Percentiles rank a stretch among this genome's conserved stretches.
These are phyloP conservation scores for Durusdinium trenchii DNA, from an alignment of 73 alveolate genomes.

Conservation along the genomic window DNA sequence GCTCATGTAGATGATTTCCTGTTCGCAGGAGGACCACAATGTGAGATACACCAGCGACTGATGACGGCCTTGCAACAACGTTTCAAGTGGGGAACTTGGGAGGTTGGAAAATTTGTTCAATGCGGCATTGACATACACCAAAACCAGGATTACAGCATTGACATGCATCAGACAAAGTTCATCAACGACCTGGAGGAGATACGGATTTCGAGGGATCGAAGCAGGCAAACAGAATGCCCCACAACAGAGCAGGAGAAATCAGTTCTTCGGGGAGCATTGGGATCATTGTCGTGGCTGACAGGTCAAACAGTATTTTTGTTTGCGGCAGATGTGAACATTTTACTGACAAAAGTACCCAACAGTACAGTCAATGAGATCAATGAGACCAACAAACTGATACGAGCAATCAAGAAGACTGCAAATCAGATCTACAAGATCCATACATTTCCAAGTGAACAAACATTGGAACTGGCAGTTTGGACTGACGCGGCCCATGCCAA, in stretches of 20 bases:
- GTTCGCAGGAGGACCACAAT: neutral
- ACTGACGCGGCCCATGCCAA: constrained; percentile 23
- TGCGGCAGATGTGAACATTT: constrained; percentile 4
- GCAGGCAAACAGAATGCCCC: neutral
- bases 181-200: neutral
- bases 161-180: neutral
- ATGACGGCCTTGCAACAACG: neutral
- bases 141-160: constrained; percentile 3
- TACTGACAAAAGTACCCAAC: neutral
- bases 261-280: neutral
- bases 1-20: constrained; percentile 12
- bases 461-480: neutral
- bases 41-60: neutral
- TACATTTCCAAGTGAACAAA: neutral
- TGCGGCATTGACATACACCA: constrained; percentile 3
- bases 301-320: constrained; percentile 2
- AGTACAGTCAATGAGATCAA: neutral
- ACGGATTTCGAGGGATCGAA: neutral
- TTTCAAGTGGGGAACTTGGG: constrained; percentile 36
- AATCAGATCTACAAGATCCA: neutral
- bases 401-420: neutral
- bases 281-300: neutral
- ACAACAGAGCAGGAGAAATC: neutral
- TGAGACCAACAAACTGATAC: neutral
- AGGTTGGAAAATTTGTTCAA: neutral